phyloP scores from a whole-genome alignment of 371 early-diverging fungal genomes.

The Mycotypha africana region DNA sequence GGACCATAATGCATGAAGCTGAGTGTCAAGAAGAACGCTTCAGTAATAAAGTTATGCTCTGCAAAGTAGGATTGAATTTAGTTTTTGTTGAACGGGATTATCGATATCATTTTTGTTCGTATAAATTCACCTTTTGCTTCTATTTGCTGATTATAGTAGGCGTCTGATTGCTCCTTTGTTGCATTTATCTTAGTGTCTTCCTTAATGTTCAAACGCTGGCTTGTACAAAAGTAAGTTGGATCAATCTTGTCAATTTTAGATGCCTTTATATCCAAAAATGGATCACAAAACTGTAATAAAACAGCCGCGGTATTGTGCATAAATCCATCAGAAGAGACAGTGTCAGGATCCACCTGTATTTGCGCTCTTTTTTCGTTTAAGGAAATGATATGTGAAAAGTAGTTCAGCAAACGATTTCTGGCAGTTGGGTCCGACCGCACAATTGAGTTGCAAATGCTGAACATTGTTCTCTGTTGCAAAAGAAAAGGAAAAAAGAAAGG shows the following conservation, averaged over 20 bases:
- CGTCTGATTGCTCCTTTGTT: slow-evolving; percentile 64
- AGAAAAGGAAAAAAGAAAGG: too few relatives aligned
- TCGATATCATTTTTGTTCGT: too few relatives aligned
- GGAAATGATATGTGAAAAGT: slow-evolving; percentile 57
- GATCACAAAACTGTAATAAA: slow-evolving; percentile 71
- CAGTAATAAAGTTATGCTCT: slow-evolving; percentile 79
- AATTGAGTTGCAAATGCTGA: slow-evolving; percentile 64
- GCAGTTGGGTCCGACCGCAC: slow-evolving; percentile 61
- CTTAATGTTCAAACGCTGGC: slow-evolving; percentile 49
- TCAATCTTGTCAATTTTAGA: slow-evolving; percentile 74
- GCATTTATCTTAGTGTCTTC: slow-evolving; percentile 82
- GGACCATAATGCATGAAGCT: slow-evolving; percentile 78
- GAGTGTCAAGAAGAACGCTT: slow-evolving; percentile 80
- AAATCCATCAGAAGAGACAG: slow-evolving; percentile 86
- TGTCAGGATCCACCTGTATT: slow-evolving; percentile 76
- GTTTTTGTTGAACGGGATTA: too few relatives aligned
- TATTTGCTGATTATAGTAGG: slow-evolving; percentile 31
- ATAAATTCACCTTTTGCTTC: slow-evolving; percentile 15
- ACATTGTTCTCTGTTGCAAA: slow-evolving; percentile 49
- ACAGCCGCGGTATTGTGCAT: slow-evolving; percentile 71
- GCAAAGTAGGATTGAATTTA: neutral
- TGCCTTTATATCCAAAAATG: slow-evolving; percentile 73
- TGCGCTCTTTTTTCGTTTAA: slow-evolving; percentile 76
- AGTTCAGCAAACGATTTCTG: slow-evolving; percentile 56
- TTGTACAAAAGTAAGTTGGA: slow-evolving; percentile 53